Conservation (phyloP, 441 rosid genomes). For the Gossypium davidsonii region DNA sequence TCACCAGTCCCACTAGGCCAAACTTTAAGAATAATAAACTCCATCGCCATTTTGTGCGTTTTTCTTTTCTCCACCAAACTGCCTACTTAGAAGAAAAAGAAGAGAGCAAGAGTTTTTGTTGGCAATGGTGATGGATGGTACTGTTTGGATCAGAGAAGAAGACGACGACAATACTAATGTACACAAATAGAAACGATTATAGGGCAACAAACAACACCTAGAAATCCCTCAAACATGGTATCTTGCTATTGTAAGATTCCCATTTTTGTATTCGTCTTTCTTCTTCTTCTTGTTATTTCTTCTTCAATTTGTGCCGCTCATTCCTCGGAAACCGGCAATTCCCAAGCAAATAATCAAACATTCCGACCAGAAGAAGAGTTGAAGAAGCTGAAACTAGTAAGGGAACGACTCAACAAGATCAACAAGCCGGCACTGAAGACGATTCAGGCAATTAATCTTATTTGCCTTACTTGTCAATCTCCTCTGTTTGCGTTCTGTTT, state of each 20-base stretch:
- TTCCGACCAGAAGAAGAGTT: conserved; percentile 65
- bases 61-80: not conserved
- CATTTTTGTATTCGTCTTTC: conserved; percentile 26
- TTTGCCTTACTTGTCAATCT: not conserved
- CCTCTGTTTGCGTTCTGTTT: conserved; percentile 3
- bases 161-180: not conserved
- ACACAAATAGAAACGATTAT: not conserved
- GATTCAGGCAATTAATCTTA: conserved; percentile 51
- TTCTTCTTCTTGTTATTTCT: conserved; percentile 35
- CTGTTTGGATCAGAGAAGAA: not conserved
- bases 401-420: conserved; percentile 56
- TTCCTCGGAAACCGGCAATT: conserved; percentile 31
- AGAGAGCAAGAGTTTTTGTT: not conserved
- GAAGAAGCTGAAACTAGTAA: conserved; percentile 43
- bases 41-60: not conserved
- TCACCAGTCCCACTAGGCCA: not conserved
- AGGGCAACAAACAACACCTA: not conserved
- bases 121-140: not conserved
- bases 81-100: not conserved
- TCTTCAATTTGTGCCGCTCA: conserved; percentile 35
- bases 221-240: conserved; percentile 30
- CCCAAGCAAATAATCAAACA: conserved; percentile 40
- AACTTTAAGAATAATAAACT: not conserved
- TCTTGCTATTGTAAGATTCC: conserved; percentile 28
- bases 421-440: conserved; percentile 87